Conservation (phyloP, 805 yeast species). For the Ogataea trehalophila region DNA sequence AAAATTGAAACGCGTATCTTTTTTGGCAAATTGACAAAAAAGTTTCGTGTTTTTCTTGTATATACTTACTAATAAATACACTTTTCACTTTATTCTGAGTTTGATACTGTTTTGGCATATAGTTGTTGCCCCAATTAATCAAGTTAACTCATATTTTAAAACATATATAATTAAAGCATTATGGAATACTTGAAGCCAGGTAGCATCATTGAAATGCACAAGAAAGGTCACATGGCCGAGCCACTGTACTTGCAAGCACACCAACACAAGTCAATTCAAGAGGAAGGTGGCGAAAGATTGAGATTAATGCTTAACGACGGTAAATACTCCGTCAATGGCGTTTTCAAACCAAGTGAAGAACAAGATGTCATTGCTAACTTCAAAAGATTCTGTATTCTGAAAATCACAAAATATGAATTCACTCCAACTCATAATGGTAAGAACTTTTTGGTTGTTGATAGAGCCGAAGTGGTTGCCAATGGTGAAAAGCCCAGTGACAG, state of each 20-base stretch:
- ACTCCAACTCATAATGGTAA: constrained; percentile 25
- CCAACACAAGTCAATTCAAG: constrained; percentile 29
- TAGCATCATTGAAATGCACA: constrained; percentile 19
- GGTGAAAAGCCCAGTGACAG: constrained; percentile 28
- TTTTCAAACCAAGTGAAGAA: constrained; percentile 42
- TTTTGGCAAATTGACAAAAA: too few relatives aligned
- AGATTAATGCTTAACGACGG: constrained; percentile 52
- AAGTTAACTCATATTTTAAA: not conserved
- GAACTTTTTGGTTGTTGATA: constrained; percentile 25
- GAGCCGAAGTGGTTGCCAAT: constrained; percentile 28
- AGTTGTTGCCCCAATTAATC: not conserved
- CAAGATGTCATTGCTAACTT: constrained; percentile 26
- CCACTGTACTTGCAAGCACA: constrained; percentile 28
- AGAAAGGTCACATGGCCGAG: constrained; percentile 15
- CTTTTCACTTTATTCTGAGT: too few relatives aligned
- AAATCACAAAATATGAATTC: constrained; percentile 19
- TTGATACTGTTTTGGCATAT: not conserved
- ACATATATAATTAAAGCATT: not conserved
- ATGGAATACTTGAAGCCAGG: constrained; percentile 23
- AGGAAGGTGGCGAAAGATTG: constrained; percentile 37
- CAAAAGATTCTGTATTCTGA: constrained; percentile 21
- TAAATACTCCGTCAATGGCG: constrained; percentile 43
- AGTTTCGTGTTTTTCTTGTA: too few relatives aligned
- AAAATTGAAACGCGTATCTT: too few relatives aligned
- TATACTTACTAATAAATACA: too few relatives aligned